Evolutionary conservation across 805 yeast genomes (phyloP).

Genomic region (Yarrowia osloensis): DNA sequence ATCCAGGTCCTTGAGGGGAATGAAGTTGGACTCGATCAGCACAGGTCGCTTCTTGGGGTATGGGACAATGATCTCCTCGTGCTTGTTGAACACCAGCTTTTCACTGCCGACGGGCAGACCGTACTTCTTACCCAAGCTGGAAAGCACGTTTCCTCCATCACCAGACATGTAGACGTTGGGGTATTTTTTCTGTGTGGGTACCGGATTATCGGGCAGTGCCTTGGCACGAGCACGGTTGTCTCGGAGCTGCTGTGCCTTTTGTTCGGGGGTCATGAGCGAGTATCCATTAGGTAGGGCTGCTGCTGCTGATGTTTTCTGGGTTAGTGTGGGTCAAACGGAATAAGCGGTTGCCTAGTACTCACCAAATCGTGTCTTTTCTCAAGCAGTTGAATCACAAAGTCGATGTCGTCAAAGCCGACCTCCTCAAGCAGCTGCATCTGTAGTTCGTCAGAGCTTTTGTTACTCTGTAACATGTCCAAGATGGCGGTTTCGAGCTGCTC

Average conservation of each 20-base stretch:
- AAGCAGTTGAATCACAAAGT: slow-evolving; percentile 66
- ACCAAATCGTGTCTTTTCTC: slow-evolving; percentile 41
- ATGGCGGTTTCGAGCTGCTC: slow-evolving; percentile 27
- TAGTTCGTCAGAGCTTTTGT: slow-evolving; percentile 55
- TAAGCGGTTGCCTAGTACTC: too few relatives aligned
- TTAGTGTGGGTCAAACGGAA: too few relatives aligned
- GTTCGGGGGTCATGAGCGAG: slow-evolving; percentile 33
- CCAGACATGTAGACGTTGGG: slow-evolving; percentile 84
- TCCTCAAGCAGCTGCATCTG: slow-evolving; percentile 77
- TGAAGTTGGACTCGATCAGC: slow-evolving; percentile 52
- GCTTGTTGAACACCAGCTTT: slow-evolving; percentile 45
- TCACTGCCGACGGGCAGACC: slow-evolving; percentile 81
- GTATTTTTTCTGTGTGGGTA: slow-evolving; percentile 52
- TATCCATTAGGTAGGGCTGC: slow-evolving; percentile 9
- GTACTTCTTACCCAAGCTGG: slow-evolving; percentile 78
- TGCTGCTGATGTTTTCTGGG: slow-evolving; percentile 31
- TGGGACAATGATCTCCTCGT: slow-evolving; percentile 86
- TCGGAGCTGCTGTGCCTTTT: slow-evolving; percentile 35
- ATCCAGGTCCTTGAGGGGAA: slow-evolving; percentile 55
- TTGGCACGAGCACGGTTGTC: slow-evolving; percentile 36
- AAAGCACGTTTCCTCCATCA: slow-evolving; percentile 67
- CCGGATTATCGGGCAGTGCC: slow-evolving; percentile 37
- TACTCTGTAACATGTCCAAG: slow-evolving; percentile 35
- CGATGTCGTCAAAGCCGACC: slow-evolving; percentile 84
- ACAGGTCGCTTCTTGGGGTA: slow-evolving; percentile 54